These are phyloP conservation scores for Aspergillus ustus DNA, from an alignment of 2,329 filamentous ascomycete genomes.

Conservation along the genomic window DNA sequence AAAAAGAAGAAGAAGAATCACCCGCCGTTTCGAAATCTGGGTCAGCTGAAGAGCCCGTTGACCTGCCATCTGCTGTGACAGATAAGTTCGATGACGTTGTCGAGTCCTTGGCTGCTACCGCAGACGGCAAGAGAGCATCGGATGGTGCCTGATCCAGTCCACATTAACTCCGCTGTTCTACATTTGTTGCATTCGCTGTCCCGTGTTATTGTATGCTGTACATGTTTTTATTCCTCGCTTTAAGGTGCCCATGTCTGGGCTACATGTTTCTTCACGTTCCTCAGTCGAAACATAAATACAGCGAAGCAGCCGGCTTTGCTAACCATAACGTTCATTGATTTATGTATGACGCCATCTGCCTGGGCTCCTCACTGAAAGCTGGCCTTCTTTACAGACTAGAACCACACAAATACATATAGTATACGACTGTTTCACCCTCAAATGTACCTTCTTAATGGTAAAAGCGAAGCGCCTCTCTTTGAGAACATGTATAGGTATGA, in stretches of 20 bases:
- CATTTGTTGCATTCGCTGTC: not conserved
- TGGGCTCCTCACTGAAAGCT: not conserved
- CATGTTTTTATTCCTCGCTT: not conserved
- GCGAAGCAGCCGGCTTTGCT: not conserved
- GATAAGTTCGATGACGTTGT: conserved; percentile 25
- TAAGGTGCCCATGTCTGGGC: not conserved
- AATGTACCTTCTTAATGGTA: not conserved
- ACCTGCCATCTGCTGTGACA: conserved; percentile 18
- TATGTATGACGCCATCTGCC: not conserved
- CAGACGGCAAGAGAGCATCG: conserved; percentile 33
- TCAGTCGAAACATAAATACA: not conserved
- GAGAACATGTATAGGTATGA: not conserved
- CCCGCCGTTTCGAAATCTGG: not conserved
- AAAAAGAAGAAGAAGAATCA: not conserved
- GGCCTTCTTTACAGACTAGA: not conserved
- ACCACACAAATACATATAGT: not conserved
- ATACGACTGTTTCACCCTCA: not conserved
- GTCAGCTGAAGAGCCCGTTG: not conserved
- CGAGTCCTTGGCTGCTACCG: conserved; percentile 30
- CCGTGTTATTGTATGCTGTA: not conserved
- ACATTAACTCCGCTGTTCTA: not conserved
- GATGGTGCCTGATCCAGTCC: conserved; percentile 23
- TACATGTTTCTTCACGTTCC: not conserved
- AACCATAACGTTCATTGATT: not conserved
- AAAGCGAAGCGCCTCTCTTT: not conserved